These are phyloP conservation scores for Endoconidiophora laricicola DNA, from an alignment of 2,329 filamentous ascomycete species.

Conservation along the genomic window DNA sequence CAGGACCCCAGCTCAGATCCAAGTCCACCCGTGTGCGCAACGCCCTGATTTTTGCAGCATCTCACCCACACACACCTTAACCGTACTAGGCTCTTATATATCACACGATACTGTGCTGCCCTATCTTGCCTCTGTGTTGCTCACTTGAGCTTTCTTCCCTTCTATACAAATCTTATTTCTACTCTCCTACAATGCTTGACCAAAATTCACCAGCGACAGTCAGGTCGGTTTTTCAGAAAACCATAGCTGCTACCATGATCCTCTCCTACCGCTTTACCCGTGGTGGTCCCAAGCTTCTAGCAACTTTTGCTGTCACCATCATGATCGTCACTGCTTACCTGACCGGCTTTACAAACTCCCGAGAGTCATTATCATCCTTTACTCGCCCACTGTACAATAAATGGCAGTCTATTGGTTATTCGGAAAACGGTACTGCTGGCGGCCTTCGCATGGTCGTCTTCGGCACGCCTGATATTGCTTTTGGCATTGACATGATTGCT, in stretches of 20 bases:
- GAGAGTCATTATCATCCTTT: conserved; percentile 9
- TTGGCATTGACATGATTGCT: conserved; percentile 22
- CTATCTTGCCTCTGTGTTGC: too few species aligned
- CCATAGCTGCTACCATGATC: conserved; percentile 13
- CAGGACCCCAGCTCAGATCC: too few species aligned
- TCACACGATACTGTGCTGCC: too few species aligned
- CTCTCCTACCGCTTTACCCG: conserved; percentile 27
- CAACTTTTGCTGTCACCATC: conserved; percentile 17
- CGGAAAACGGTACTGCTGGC: conserved; percentile 16
- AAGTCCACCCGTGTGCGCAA: too few species aligned
- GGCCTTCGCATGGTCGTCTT: conserved; percentile 35
- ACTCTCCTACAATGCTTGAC: conserved; percentile 3
- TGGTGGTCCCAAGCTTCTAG: conserved; percentile 19
- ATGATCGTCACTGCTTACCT: conserved; percentile 17
- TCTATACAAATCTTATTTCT: not conserved
- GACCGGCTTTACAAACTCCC: conserved; percentile 13
- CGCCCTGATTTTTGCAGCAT: too few species aligned
- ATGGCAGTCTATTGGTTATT: conserved; percentile 17
- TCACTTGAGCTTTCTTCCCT: not conserved
- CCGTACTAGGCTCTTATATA: too few species aligned
- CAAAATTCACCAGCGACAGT: conserved; percentile 2
- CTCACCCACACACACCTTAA: too few species aligned
- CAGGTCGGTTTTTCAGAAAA: conserved; percentile 1
- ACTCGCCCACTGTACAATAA: conserved; percentile 12
- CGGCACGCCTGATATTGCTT: conserved; percentile 30